Conservation (phyloP, 116 monocot species). For the Papilionanthe hybrid region DNA sequence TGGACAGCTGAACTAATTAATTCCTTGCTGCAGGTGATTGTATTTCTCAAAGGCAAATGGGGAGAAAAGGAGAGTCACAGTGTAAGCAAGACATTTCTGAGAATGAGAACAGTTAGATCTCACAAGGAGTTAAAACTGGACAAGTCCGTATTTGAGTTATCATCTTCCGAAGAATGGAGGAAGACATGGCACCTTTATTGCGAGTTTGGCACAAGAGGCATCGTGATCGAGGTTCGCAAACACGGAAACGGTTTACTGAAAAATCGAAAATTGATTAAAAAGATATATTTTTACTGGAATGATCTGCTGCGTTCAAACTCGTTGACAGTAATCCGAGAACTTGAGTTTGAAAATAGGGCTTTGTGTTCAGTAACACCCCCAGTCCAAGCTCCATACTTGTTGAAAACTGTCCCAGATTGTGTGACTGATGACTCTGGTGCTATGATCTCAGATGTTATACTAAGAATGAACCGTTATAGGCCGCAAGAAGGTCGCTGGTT, state of each 20-base stretch:
- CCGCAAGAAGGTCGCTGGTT: slow-evolving; percentile 94
- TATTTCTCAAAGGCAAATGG: slow-evolving; percentile 70
- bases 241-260: slow-evolving; percentile 32
- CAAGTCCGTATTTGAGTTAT: slow-evolving; percentile 15
- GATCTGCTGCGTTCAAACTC: slow-evolving; percentile 58
- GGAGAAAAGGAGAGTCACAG: slow-evolving; percentile 24
- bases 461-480: slow-evolving; percentile 62
- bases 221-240: slow-evolving; percentile 46
- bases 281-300: slow-evolving; percentile 63
- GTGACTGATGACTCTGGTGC: slow-evolving; percentile 94
- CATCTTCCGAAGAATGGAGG: slow-evolving; percentile 44
- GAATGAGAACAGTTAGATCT: slow-evolving; percentile 60
- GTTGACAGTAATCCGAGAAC: slow-evolving; percentile 41
- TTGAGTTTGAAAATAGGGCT: slow-evolving; percentile 34
- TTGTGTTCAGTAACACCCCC: slow-evolving; percentile 79
- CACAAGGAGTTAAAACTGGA: slow-evolving; percentile 71
- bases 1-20: not conserved
- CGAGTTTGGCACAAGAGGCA: slow-evolving; percentile 78
- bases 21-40: slow-evolving; percentile 54
- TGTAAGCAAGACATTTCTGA: slow-evolving; percentile 37
- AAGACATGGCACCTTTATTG: slow-evolving; percentile 69
- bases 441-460: slow-evolving; percentile 90
- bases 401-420: slow-evolving; percentile 90
- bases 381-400: slow-evolving; percentile 74
- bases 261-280: slow-evolving; percentile 40